Conservation (phyloP, 768 basidiomycete species). For the Suillus clintonianus region DNA sequence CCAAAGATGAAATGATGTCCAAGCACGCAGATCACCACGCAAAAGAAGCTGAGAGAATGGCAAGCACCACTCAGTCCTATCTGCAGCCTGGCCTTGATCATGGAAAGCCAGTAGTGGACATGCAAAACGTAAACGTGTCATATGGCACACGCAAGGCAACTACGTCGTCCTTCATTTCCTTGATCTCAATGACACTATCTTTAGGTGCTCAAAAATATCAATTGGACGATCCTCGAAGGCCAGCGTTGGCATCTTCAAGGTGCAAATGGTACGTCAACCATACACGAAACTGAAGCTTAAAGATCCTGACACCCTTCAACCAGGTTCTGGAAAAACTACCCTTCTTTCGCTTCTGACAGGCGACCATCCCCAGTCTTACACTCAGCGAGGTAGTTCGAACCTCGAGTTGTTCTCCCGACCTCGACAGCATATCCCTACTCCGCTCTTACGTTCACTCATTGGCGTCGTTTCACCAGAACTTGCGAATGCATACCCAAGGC, state of each 20-base stretch:
- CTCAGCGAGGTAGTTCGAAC: constrained; percentile 48
- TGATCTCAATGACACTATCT: neutral
- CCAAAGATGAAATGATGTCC: constrained; percentile 46
- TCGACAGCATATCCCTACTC: constrained; percentile 67
- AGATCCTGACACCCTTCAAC: neutral
- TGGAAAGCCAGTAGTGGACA: constrained; percentile 52
- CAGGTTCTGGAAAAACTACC: constrained; percentile 95
- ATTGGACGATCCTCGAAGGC: constrained; percentile 81
- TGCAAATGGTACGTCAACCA: constrained; percentile 65
- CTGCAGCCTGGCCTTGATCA: constrained; percentile 4
- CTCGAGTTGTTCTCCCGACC: constrained; percentile 63
- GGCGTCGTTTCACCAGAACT: constrained; percentile 90
- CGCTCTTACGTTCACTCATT: constrained; percentile 62
- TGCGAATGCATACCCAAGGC: constrained; percentile 85
- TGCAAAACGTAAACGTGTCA: constrained; percentile 67
- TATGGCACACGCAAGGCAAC: constrained; percentile 67
- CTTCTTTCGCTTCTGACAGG: constrained; percentile 88
- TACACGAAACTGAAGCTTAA: neutral
- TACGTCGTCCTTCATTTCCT: neutral
- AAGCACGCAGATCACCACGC: constrained; percentile 14
- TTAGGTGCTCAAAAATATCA: constrained; percentile 74
- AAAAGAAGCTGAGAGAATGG: neutral
- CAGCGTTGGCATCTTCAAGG: constrained; percentile 92
- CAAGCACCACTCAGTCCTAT: neutral
- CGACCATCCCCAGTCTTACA: constrained; percentile 94